phyloP scores from a whole-genome alignment of 805 yeast species.

The Candida insectalens region DNA sequence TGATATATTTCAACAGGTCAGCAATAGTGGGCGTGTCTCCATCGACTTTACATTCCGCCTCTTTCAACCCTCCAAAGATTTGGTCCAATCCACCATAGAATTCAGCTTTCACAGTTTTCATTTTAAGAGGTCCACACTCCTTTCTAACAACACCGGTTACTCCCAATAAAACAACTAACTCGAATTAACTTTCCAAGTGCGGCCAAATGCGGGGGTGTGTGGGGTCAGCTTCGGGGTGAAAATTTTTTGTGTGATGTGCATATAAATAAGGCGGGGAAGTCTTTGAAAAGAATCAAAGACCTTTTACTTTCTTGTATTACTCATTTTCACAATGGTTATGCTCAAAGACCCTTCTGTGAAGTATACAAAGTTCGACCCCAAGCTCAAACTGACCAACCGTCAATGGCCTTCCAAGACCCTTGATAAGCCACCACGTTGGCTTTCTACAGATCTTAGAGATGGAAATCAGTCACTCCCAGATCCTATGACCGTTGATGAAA shows the following conservation, averaged over 20 bases:
- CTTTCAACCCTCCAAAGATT: slow-evolving; percentile 52
- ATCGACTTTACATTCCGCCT: slow-evolving; percentile 37
- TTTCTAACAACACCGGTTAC: too few relatives aligned
- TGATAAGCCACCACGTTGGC: slow-evolving; percentile 67
- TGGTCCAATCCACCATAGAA: slow-evolving; percentile 85
- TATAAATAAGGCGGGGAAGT: too few relatives aligned
- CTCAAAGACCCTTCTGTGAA: slow-evolving; percentile 53
- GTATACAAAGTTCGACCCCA: slow-evolving; percentile 46
- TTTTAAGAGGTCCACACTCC: too few relatives aligned
- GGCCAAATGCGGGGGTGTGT: too few relatives aligned
- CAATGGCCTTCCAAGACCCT: slow-evolving; percentile 60
- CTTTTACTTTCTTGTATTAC: too few relatives aligned
- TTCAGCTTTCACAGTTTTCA: too few relatives aligned
- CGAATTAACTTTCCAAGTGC: too few relatives aligned
- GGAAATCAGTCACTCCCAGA: slow-evolving; percentile 83
- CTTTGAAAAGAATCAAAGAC: too few relatives aligned
- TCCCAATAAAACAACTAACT: too few relatives aligned
- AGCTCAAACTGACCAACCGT: slow-evolving; percentile 45
- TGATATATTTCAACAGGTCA: slow-evolving; percentile 49
- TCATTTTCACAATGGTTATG: slow-evolving; percentile 21
- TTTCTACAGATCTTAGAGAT: slow-evolving; percentile 74
- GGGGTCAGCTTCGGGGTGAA: too few relatives aligned
- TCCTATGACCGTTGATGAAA: slow-evolving; percentile 78
- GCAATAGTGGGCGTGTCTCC: slow-evolving; percentile 25
- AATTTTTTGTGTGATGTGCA: too few relatives aligned